A percentile compares a stretch with the other conserved stretches of the same genome.
phyloP scores from a whole-genome alignment of 176 grass and related monocot genomes.

The Dactylis glomerata region DNA sequence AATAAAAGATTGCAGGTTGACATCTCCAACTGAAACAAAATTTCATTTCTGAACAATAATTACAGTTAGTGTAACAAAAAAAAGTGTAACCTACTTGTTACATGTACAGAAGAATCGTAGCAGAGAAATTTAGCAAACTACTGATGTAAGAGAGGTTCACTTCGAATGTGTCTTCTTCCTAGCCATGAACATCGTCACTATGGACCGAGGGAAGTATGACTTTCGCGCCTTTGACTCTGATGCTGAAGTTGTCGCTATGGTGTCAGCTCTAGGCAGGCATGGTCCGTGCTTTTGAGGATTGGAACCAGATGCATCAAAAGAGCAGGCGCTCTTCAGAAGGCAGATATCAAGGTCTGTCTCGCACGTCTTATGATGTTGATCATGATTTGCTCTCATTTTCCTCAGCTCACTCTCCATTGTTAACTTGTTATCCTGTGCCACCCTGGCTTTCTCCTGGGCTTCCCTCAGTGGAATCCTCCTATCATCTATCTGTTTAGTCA shows the following conservation, averaged over 20 bases:
- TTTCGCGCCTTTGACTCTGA: slow-evolving; percentile 30
- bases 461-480: slow-evolving; percentile 32
- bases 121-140: not conserved
- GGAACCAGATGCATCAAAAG: slow-evolving; percentile 28
- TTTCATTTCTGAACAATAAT: slow-evolving; percentile 10
- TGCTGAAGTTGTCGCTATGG: slow-evolving; percentile 10
- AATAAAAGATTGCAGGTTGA: not conserved
- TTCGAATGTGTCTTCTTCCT: slow-evolving; percentile 66
- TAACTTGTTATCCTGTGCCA: slow-evolving; percentile 44
- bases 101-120: slow-evolving; percentile 40
- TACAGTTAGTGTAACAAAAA: not conserved
- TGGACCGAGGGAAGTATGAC: slow-evolving; percentile 50
- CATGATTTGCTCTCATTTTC: slow-evolving; percentile 49
- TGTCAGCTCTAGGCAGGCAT: slow-evolving; percentile 31
- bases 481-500: slow-evolving; percentile 46
- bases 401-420: slow-evolving; percentile 59
- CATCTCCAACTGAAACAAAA: not conserved
- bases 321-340: slow-evolving; percentile 2
- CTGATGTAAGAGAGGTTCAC: not conserved
- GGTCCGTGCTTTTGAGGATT: not conserved
- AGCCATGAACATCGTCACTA: slow-evolving; percentile 49
- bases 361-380: slow-evolving; percentile 6
- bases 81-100: slow-evolving; percentile 16
- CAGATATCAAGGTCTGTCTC: not conserved
- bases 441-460: slow-evolving; percentile 52